Evolutionary conservation across 805 yeast genomes (phyloP).

Genomic region (Tetrapisispora iriomotensis): DNA sequence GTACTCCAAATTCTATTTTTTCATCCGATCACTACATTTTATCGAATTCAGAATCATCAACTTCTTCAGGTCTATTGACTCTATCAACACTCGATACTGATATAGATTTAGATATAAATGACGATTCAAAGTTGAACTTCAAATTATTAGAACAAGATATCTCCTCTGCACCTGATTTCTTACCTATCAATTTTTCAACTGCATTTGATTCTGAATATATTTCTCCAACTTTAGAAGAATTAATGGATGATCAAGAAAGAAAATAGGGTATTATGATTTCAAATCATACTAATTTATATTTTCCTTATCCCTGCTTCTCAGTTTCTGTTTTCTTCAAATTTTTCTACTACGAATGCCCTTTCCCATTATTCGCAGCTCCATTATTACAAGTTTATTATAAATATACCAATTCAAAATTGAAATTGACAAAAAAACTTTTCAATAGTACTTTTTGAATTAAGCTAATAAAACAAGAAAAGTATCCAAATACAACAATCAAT

Average conservation of each 20-base stretch:
- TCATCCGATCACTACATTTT: constrained; percentile 13
- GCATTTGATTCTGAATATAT: constrained; percentile 10
- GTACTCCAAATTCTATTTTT: constrained; percentile 21
- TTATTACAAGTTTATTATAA: too few relatives aligned
- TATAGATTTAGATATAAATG: not conserved
- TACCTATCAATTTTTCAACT: not conserved
- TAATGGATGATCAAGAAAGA: constrained; percentile 26
- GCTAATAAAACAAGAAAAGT: too few relatives aligned
- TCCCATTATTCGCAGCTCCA: too few relatives aligned
- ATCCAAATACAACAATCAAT: too few relatives aligned
- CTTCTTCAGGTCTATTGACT: not conserved
- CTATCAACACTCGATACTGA: not conserved
- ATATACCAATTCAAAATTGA: too few relatives aligned
- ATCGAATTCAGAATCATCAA: constrained; percentile 3
- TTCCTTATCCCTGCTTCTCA: too few relatives aligned
- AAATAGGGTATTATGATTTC: not conserved
- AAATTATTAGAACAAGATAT: not conserved
- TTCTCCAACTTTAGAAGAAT: constrained; percentile 27
- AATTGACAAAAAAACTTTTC: too few relatives aligned
- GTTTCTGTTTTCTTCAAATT: too few relatives aligned
- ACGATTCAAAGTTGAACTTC: not conserved
- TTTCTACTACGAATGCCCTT: too few relatives aligned
- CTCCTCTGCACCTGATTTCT: not conserved
- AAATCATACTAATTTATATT: too few relatives aligned
- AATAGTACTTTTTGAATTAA: too few relatives aligned